Evolutionary conservation across 2,329 filamentous ascomycete genomes (phyloP).

Genomic region (Leptographium lundbergii): DNA sequence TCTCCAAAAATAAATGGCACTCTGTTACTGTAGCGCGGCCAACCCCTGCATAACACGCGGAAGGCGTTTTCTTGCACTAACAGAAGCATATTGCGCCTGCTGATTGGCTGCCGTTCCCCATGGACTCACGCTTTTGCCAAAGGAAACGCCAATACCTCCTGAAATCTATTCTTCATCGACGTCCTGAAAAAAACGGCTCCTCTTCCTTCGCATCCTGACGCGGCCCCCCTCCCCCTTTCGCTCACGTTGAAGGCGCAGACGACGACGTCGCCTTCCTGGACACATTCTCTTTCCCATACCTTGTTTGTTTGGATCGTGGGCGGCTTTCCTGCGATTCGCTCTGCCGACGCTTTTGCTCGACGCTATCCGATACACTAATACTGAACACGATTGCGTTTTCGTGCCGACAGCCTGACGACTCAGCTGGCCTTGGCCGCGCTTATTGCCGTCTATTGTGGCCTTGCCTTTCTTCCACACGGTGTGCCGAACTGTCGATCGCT

Average conservation of each 20-base stretch:
- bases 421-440: neutral
- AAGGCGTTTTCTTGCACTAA: neutral
- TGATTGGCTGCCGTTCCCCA: neutral
- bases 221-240: neutral
- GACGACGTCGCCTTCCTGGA: neutral
- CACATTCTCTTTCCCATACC: neutral
- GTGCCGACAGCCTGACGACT: neutral
- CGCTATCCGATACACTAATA: neutral
- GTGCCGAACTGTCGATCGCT: neutral
- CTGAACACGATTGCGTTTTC: neutral
- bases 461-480: neutral
- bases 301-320: neutral
- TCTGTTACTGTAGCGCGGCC: neutral
- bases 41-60: neutral
- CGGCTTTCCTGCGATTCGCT: neutral
- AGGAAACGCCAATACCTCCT: neutral
- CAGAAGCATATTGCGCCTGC: neutral
- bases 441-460: neutral
- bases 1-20: neutral
- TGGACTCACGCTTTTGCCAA: neutral
- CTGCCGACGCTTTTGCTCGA: neutral
- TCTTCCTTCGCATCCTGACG: neutral
- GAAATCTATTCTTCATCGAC: conserved; percentile 1
- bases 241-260: neutral
- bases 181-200: neutral